Evolutionary conservation across 2,329 filamentous ascomycete species (phyloP).

Genomic region (Paradendryphiella salina): DNA sequence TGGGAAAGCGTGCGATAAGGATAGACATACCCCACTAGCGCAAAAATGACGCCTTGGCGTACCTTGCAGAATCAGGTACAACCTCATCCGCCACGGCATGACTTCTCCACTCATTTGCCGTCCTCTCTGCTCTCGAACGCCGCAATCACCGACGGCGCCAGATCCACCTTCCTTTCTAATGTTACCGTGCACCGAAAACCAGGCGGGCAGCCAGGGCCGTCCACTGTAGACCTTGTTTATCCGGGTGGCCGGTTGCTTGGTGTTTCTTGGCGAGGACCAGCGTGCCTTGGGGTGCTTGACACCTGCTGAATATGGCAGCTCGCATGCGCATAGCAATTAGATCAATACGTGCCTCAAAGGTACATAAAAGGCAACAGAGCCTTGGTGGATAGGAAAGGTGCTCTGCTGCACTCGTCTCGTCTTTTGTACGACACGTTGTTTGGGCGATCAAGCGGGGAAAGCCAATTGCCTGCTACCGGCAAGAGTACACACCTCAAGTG

Average conservation of each 20-base stretch:
- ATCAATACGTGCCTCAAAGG: slow-evolving; percentile 22
- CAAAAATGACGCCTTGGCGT: not conserved
- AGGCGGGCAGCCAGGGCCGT: slow-evolving; percentile 12
- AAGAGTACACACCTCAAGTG: not conserved
- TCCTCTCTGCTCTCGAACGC: not conserved
- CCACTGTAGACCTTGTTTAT: slow-evolving; percentile 32
- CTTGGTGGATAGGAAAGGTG: slow-evolving; percentile 8
- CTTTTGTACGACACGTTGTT: slow-evolving; percentile 21
- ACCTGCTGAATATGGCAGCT: slow-evolving; percentile 45
- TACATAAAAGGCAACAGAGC: slow-evolving; percentile 24
- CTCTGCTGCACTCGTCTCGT: slow-evolving; percentile 21
- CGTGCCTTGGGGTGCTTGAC: slow-evolving; percentile 31
- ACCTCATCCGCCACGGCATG: not conserved
- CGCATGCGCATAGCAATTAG: slow-evolving; percentile 29
- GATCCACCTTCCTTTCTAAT: slow-evolving; percentile 34
- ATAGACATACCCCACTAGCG: not conserved
- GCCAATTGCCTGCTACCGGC: not conserved
- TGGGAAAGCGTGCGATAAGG: slow-evolving; percentile 1
- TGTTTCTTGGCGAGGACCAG: slow-evolving; percentile 35
- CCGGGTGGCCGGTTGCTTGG: slow-evolving; percentile 40
- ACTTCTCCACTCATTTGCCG: not conserved
- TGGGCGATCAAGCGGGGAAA: slow-evolving; percentile 8
- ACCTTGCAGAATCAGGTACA: not conserved
- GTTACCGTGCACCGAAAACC: slow-evolving; percentile 17
- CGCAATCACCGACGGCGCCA: not conserved